Evolutionary conservation across 257 asterid species (phyloP), one percentile per base, ranked within the genome.

Genomic region (Primulina huaijiensis): DNA sequence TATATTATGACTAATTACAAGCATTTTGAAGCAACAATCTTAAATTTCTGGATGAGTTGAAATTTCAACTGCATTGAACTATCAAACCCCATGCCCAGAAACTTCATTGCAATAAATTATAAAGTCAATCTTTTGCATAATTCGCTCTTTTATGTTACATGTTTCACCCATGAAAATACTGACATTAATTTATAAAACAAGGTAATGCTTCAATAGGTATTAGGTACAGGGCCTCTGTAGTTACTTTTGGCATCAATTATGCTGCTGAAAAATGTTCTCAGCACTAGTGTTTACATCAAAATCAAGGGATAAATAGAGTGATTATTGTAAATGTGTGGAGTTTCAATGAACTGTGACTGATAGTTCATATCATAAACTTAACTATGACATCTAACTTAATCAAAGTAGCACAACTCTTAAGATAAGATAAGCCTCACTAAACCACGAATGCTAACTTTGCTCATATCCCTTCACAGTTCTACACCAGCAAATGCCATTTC

Each of bases 401-500:
- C 11, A 53, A 68, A 73, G 55, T 58, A 61, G 53, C 40, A 60
- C 27, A 64, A 46, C 11, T 66, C 53, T 65, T 55, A 21, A 31
- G 76, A 75, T 50, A 67, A 65, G 59, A 52, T 25, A 38, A 27
- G 20, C 40, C 33, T 20, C 7, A 12, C 37, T 30, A 33, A 20
- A 71, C 35, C 73, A 62, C 30, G 67, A 60, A 65, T 52, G 55
- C 57, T 25, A 67, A 60, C 59, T 50, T 50, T 74, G 59, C 69
- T 59, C 58, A 16, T 23, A 68, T 9, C 20, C 74, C 31, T 56
- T 68, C 56, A 63, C 55, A 67, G 72, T 63, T 56, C 57, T 20
- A 10, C 57, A 65, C 38, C 53, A 63, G 64, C 62, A 34, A 33
- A 68, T 30, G 29, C 10, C 52, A 11, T 20, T 10, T 38, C 21